Conservation (phyloP, 345 rosid species). For the Geranium rotundifolium region DNA sequence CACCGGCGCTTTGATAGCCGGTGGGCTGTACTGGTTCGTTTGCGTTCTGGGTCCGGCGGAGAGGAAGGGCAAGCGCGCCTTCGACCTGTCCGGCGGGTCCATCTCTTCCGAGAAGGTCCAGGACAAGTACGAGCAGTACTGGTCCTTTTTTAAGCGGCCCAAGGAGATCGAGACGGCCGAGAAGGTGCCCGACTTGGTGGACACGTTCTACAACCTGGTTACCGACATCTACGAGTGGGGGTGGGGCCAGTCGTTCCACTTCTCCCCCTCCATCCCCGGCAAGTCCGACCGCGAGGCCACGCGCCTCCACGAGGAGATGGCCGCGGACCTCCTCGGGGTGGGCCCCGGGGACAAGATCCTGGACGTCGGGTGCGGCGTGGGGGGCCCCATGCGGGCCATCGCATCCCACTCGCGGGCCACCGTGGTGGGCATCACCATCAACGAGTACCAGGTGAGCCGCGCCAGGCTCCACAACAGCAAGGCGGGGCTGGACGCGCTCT, state of each 20-base stretch:
- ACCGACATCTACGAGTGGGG: conserved; percentile 99
- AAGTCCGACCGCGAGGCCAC: conserved; percentile 80
- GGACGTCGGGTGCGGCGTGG: conserved; percentile 92
- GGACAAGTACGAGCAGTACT: conserved; percentile 68
- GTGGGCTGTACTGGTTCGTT: conserved; percentile 78
- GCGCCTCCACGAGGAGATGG: conserved; percentile 79
- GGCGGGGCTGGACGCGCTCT: conserved; percentile 62
- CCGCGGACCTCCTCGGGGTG: conserved; percentile 64
- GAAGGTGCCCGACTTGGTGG: conserved; percentile 81
- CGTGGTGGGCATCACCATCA: conserved; percentile 87
- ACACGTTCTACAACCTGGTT: conserved; percentile 84
- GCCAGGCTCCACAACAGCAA: conserved; percentile 81
- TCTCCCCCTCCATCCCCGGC: conserved; percentile 72
- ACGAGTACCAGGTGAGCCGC: conserved; percentile 87
- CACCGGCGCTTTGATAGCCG: conserved; percentile 60
- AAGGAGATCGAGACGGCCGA: conserved; percentile 76
- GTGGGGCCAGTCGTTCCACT: conserved; percentile 97
- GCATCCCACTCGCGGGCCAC: conserved; percentile 78
- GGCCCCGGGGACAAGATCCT: conserved; percentile 48
- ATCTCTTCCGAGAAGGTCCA: conserved; percentile 73
- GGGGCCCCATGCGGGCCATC: conserved; percentile 99
- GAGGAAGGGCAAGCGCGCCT: conserved; percentile 59
- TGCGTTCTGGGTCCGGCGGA: conserved; percentile 87
- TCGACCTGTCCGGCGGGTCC: conserved; percentile 82
- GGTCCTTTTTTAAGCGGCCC: conserved; percentile 82